phyloP scores from a whole-genome alignment of 306 rosid species.

The Clitoria ternatea region DNA sequence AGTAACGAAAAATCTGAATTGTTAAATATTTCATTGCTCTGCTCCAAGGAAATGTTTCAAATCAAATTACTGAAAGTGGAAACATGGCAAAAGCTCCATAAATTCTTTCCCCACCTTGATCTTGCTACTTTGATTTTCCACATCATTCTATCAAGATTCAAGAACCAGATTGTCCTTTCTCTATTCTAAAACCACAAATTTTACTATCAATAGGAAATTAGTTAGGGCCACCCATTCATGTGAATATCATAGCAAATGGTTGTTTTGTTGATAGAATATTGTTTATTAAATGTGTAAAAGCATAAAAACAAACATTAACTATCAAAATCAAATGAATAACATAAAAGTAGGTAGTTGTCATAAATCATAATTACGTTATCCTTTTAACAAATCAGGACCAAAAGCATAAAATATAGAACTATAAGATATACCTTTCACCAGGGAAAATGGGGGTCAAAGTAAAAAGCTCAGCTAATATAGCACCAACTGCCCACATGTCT shows the following conservation, averaged over 20 bases:
- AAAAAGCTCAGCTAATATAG: constrained; percentile 84
- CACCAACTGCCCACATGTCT: constrained; percentile 96
- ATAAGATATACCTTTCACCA: constrained; percentile 73
- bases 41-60: constrained; percentile 4
- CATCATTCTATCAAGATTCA: neutral
- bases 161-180: neutral
- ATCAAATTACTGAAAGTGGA: constrained; percentile 6
- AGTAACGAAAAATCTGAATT: constrained; percentile 1
- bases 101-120: neutral
- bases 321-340: neutral
- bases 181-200: neutral
- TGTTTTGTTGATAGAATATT: neutral
- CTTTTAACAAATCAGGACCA: constrained; percentile 9
- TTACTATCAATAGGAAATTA: neutral
- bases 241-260: neutral
- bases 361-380: constrained; percentile 9
- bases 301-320: neutral
- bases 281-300: neutral
- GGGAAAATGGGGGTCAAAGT: constrained; percentile 78
- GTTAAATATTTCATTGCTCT: neutral
- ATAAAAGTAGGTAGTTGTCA: neutral
- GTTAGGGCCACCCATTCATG: neutral
- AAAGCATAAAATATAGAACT: constrained; percentile 7
- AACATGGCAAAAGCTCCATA: neutral
- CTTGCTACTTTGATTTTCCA: neutral